phyloP scores from a whole-genome alignment of 495 filamentous ascomycete genomes.

The Penicillium cataractarum region DNA sequence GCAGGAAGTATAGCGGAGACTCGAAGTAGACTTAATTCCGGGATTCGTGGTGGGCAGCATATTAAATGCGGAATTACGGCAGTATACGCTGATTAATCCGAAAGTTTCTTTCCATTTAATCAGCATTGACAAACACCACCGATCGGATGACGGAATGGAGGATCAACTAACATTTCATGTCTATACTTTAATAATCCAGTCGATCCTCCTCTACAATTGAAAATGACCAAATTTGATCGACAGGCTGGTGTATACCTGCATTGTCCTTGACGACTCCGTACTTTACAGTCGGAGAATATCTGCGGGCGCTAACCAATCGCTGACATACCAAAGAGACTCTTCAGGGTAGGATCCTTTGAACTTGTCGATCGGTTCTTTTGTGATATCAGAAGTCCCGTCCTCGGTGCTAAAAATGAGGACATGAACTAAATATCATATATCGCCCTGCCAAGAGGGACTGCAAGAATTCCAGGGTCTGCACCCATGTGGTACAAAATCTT shows the following conservation, averaged over 20 bases:
- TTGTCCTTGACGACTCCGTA: background rate
- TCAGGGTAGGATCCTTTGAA: background rate
- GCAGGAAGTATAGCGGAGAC: background rate
- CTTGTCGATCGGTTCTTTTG: background rate
- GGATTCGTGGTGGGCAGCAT: background rate
- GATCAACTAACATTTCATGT: too few relatives aligned
- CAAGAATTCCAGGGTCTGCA: too few relatives aligned
- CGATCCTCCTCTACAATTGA: too few relatives aligned
- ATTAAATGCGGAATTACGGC: background rate
- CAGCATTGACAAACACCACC: background rate
- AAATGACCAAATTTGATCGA: background rate
- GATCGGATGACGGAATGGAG: background rate
- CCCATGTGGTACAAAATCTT: background rate
- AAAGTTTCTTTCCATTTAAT: too few relatives aligned
- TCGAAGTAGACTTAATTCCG: background rate
- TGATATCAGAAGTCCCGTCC: background rate
- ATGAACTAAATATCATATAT: background rate
- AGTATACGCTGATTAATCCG: background rate
- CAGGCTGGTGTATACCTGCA: background rate
- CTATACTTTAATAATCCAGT: too few relatives aligned
- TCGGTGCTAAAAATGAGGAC: background rate
- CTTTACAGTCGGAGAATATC: background rate
- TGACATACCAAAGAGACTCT: too few relatives aligned
- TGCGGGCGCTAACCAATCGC: background rate
- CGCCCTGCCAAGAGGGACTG: too few relatives aligned